Evolutionary conservation across 768 basidiomycete species (phyloP), one percentile per base, ranked within the genome.

Genomic region (Infundibulicybe gibba): DNA sequence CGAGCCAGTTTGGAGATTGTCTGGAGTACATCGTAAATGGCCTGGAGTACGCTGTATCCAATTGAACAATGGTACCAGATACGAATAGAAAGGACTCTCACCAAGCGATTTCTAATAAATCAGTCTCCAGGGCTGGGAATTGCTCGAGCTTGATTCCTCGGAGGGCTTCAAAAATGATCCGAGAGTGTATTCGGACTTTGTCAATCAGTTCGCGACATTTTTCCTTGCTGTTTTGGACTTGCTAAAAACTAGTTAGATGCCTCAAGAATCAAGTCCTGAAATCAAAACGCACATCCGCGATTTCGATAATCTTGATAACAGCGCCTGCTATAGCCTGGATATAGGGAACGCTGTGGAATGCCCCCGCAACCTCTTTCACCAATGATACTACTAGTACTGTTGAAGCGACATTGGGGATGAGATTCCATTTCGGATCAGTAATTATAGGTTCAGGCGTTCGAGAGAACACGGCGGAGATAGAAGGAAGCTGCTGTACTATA

Each of bases 341-440:
- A 35, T 65, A 62, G 19, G 63, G 60, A 2, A 59, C 57, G 5
- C 58, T 50, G 1, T 53, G 41, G 41, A 65, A 61, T 8, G 52
- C 37, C 6, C 50, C 53, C 2, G 49, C 41, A 10, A 59, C 40
- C 13, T 60, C 59, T 37, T 55, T 54, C 19, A 49, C 37, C 11
- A 60, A 34, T 17, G 45, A 49, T 25, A 55, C 25, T 19, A 47
- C n/a, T n/a, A n/a, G n/a, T n/a, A n/a, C 39, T 9, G 49, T 40
- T 37, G 50, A 17, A 17, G 37, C 32, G 4, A 25, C 4, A 25
- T 25, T 25, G 25, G 8, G 25, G 4, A 8, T 25, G 25, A 25
- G 8, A 4, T 25, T 25, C 25, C 25, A 25, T 25, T 25, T 25
- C 25, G 25, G 25, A n/a, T n/a, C n/a, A n/a, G 8, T 25, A 8